Evolutionary conservation across 139 green algal species (phyloP).

Genomic region (Eudorina sp.): DNA sequence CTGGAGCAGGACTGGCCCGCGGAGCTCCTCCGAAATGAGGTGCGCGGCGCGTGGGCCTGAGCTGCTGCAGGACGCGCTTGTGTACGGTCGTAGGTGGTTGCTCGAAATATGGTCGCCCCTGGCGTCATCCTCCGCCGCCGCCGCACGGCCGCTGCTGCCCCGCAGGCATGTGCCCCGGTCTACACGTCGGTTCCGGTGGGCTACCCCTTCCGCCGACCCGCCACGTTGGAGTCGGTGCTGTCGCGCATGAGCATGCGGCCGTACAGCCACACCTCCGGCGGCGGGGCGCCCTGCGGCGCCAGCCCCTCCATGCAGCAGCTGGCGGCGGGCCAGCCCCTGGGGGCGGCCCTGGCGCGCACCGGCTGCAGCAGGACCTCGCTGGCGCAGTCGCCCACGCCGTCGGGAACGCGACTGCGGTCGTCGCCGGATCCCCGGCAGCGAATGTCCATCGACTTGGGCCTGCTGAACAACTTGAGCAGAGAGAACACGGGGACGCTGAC

Average conservation of each 20-base stretch:
- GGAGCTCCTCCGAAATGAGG: slow-evolving; percentile 20
- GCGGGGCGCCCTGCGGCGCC: neutral
- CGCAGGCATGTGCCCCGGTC: slow-evolving; percentile 6
- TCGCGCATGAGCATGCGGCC: neutral
- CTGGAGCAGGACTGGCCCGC: slow-evolving; percentile 24
- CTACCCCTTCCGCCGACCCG: slow-evolving; percentile 29
- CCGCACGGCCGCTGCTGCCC: too few relatives aligned
- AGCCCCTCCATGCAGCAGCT: neutral
- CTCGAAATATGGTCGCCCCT: too few relatives aligned
- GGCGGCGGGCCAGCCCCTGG: neutral
- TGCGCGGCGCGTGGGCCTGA: neutral
- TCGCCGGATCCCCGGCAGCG: neutral
- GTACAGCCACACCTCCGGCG: neutral
- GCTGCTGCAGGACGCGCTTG: too few relatives aligned
- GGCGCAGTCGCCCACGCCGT: neutral
- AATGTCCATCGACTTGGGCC: neutral
- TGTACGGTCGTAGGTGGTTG: too few relatives aligned
- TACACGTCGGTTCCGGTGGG: slow-evolving; percentile 7
- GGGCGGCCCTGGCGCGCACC: neutral
- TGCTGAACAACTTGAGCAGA: neutral
- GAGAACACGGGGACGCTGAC: neutral
- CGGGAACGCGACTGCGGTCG: neutral
- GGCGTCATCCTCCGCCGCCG: neutral
- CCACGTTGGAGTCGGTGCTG: neutral
- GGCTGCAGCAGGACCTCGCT: neutral